These are phyloP conservation scores for Haplosporangium sp. DNA, from an alignment of 371 early-diverging fungal species.

Conservation along the genomic window DNA sequence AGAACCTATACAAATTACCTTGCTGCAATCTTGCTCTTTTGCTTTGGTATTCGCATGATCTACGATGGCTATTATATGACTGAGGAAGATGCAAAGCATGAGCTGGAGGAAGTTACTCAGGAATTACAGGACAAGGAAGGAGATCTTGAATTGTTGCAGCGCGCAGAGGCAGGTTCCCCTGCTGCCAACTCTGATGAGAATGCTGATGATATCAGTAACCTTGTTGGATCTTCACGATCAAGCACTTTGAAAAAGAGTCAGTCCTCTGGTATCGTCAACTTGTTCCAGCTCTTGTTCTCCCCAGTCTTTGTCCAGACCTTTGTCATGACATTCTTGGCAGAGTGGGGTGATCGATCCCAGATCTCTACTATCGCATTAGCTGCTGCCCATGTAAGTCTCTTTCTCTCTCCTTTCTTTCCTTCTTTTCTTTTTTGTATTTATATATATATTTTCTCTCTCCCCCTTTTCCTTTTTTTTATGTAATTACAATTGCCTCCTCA, in stretches of 20 bases:
- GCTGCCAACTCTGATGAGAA: conserved; percentile 35
- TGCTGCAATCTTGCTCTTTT: conserved; percentile 87
- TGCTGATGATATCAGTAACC: conserved; percentile 22
- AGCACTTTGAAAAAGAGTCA: conserved; percentile 17
- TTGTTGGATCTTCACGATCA: conserved; percentile 27
- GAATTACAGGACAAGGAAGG: conserved; percentile 85
- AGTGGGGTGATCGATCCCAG: conserved; percentile 98
- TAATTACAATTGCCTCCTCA: no score
- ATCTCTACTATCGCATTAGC: conserved; percentile 94
- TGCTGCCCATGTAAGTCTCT: conserved; percentile 82
- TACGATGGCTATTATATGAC: conserved; percentile 90
- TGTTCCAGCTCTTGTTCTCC: conserved; percentile 80
- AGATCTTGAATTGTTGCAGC: conserved; percentile 67
- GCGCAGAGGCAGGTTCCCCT: conserved; percentile 61
- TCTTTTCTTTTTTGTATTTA: not conserved
- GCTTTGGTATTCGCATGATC: conserved; percentile 92
- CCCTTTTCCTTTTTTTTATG: no score
- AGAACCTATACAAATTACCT: conserved; percentile 84
- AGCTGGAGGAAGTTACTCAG: conserved; percentile 88
- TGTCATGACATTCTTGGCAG: conserved; percentile 94
- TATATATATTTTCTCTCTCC: not conserved
- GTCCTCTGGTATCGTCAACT: conserved; percentile 63
- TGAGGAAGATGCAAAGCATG: conserved; percentile 86
- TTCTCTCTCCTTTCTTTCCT: not conserved
- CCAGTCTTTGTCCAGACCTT: conserved; percentile 96